Evolutionary conservation across 768 basidiomycete species (phyloP).

Genomic region (Amanita rimosa): DNA sequence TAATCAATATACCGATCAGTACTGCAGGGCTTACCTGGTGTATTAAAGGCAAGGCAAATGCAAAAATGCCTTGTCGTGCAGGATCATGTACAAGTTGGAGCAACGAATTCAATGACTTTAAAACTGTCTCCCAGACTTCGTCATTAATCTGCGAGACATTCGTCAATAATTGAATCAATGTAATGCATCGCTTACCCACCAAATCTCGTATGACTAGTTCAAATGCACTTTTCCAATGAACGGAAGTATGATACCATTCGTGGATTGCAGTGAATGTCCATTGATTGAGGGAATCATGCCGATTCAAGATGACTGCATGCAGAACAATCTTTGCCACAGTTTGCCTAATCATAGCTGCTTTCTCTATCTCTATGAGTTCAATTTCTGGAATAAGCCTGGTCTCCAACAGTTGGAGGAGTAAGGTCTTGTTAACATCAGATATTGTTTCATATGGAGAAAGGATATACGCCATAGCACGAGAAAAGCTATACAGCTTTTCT

Average conservation of each 20-base stretch:
- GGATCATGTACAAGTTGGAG: conserved; percentile 36
- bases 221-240: conserved; percentile 30
- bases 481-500: conserved; percentile 31
- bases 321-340: conserved; percentile 7
- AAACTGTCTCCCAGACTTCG: conserved; percentile 29
- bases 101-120: conserved; percentile 30
- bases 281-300: conserved; percentile 14
- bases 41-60: conserved; percentile 31
- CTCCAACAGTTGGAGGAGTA: conserved; percentile 15
- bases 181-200: conserved; percentile 19
- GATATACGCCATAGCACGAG: conserved; percentile 19
- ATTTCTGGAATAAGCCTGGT: conserved; percentile 31
- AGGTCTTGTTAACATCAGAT: conserved; percentile 6
- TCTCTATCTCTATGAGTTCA: background rate
- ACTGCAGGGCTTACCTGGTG: conserved; percentile 11
- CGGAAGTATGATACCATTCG: conserved; percentile 28
- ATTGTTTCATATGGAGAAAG: conserved; percentile 11
- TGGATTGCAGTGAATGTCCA: conserved; percentile 21
- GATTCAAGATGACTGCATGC: conserved; percentile 17
- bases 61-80: conserved; percentile 27
- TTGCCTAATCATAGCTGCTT: background rate
- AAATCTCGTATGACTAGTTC: conserved; percentile 28
- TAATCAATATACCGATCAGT: background rate
- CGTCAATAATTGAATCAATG: background rate
- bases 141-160: conserved; percentile 21